Evolutionary conservation across 148 eudicot genomes (phyloP).

Genomic region (Amaranthus cruentus): DNA sequence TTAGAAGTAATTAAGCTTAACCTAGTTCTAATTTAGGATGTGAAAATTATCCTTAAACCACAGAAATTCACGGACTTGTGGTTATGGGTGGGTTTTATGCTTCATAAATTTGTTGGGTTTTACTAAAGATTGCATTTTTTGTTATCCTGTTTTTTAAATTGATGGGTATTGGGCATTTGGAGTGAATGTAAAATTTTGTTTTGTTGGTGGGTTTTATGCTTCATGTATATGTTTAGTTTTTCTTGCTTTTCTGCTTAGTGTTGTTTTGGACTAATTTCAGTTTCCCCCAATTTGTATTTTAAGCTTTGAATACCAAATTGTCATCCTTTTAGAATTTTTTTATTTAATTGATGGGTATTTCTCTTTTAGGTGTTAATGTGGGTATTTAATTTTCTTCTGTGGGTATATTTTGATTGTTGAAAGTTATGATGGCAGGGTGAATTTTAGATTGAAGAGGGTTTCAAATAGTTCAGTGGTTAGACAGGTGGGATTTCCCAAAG

Average conservation of each 20-base stretch:
- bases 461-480: constrained; percentile 27
- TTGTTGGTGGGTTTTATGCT: background rate
- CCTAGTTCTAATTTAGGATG: background rate
- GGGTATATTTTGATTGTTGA: constrained; percentile 2
- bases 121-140: too few relatives aligned
- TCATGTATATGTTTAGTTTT: background rate
- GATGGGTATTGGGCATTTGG: too few relatives aligned
- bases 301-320: background rate
- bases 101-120: too few relatives aligned
- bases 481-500: constrained; percentile 49
- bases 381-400: background rate
- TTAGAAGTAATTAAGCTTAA: too few relatives aligned
- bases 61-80: background rate
- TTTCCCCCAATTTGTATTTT: background rate
- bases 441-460: constrained; percentile 36
- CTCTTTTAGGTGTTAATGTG: background rate
- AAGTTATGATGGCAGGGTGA: constrained; percentile 37
- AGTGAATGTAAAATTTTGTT: too few relatives aligned
- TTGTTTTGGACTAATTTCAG: background rate
- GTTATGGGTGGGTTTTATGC: too few relatives aligned
- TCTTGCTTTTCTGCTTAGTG: background rate
- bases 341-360: background rate
- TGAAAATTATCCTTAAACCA: background rate
- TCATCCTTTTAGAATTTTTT: background rate
- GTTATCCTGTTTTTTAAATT: too few relatives aligned